A percentile compares a stretch with the other conserved stretches of the same genome.
Evolutionary conservation across 805 yeast genomes (phyloP).

Genomic region (Starmerella floris): DNA sequence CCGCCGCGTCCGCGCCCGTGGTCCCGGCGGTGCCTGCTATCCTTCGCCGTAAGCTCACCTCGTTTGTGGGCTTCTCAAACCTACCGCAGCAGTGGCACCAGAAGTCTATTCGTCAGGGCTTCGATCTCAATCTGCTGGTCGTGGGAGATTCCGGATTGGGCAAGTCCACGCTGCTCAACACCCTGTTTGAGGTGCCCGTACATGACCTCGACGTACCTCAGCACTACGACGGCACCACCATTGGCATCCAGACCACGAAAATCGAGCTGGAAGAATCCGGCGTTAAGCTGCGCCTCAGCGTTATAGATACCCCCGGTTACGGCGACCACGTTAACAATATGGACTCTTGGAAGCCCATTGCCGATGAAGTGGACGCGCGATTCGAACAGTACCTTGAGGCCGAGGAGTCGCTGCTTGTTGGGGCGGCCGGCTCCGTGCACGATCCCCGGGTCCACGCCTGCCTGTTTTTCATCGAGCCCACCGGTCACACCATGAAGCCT

Average conservation of each 20-base stretch:
- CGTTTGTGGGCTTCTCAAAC: slow-evolving; percentile 94
- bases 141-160: slow-evolving; percentile 83
- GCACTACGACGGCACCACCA: slow-evolving; percentile 9
- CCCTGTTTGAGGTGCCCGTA: slow-evolving; percentile 62
- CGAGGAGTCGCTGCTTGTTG: slow-evolving; percentile 71
- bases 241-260: slow-evolving; percentile 46
- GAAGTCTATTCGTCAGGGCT: slow-evolving; percentile 79
- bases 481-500: slow-evolving; percentile 84
- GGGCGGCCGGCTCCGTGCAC: slow-evolving; percentile 33
- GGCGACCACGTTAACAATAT: slow-evolving; percentile 78
- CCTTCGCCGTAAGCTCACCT: slow-evolving; percentile 70
- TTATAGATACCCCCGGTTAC: slow-evolving; percentile 85
- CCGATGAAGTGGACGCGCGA: slow-evolving; percentile 74
- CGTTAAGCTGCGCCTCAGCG: slow-evolving; percentile 69
- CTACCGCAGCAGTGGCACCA: slow-evolving; percentile 98
- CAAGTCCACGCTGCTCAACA: slow-evolving; percentile 80
- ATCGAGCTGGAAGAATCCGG: slow-evolving; percentile 86
- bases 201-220: slow-evolving; percentile 34
- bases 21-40: slow-evolving; percentile 34
- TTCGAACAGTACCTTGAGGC: slow-evolving; percentile 80
- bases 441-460: slow-evolving; percentile 90
- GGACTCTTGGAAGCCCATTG: slow-evolving; percentile 78
- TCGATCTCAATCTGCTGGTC: slow-evolving; percentile 73
- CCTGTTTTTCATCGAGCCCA: slow-evolving; percentile 89
- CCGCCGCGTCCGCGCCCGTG: background rate